Evolutionary conservation across 2,329 filamentous ascomycete species (phyloP), one percentile per base, ranked within the genome.

Genomic region (Calonectria hongkongensis): DNA sequence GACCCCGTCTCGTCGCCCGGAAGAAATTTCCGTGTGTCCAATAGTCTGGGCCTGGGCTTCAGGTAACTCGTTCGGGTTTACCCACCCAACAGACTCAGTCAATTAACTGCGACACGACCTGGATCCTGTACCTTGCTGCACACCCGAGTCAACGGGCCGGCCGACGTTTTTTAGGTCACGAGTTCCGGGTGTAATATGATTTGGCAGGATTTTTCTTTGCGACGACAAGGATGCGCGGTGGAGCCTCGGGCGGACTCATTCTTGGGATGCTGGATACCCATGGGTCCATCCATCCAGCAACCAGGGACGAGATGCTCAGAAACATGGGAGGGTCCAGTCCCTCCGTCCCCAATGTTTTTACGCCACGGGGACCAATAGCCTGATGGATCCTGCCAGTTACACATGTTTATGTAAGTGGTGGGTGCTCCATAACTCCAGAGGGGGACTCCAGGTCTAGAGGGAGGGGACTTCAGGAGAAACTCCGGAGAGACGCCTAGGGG

Each of bases 171-270:
- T 56, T 27, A 51, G 43, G 66, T 68, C 66, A 68, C 66, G 66
- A 63, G 66, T 48, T 54, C 50, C 39, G 41, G 18, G 13, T 47
- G n/a, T 56, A 58, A 58, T 43, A 43, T 68, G 51, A 68, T 36
- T 60, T 68, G 18, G 28, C 28, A 43, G 41, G 51, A 48, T 60
- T 60, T 60, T 48, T 48, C 43, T 47, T 39, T 48, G 48, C 33
- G 43, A 13, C 28, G 21, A 36, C 54, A 62, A 21, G 66, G 66
- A 62, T 62, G 6, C 33, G 16, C 33, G 43, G 66, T 68, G 66
- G 66, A 25, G 43, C 33, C 51, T 68, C 66, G 66, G 66, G 54
- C 66, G 66, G 66, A 68, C 66, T 68, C 66, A 68, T 58, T 68
- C 66, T 67, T 51, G 50, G 30, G 30, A 58, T 58, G 54, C 54